Percentiles rank a stretch among this genome's conserved stretches.
Evolutionary conservation across 352 stramenopile species (phyloP).

Genomic region (Globisporangium parvum): DNA sequence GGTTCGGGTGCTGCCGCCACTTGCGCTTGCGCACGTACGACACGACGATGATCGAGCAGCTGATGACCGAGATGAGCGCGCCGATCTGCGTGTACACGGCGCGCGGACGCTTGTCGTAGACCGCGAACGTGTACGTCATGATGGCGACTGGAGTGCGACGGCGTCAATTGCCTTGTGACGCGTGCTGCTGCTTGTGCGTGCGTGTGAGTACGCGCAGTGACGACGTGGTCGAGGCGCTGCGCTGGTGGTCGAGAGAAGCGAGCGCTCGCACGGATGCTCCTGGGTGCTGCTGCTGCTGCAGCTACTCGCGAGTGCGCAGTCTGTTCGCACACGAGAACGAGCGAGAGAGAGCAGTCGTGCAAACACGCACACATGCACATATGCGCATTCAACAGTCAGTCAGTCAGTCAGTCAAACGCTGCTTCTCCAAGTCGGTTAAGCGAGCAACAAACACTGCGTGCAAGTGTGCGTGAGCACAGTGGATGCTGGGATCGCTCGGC

Average conservation of each 20-base stretch:
- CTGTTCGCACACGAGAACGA: neutral
- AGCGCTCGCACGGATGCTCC: too few species aligned
- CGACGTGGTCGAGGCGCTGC: neutral
- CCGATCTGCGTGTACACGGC: constrained; percentile 55
- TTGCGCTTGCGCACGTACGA: constrained; percentile 60
- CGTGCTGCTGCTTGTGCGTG: too few species aligned
- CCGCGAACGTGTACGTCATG: constrained; percentile 16
- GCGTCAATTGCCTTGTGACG: neutral
- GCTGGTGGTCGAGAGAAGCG: too few species aligned
- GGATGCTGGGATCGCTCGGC: too few species aligned
- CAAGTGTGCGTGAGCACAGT: too few species aligned
- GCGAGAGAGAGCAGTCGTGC: neutral
- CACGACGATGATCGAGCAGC: constrained; percentile 66
- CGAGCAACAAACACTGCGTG: too few species aligned
- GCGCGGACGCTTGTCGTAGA: constrained; percentile 25
- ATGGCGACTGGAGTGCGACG: neutral
- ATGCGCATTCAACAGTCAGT: neutral
- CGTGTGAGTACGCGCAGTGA: neutral
- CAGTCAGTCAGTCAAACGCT: neutral
- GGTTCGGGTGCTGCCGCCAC: constrained; percentile 76
- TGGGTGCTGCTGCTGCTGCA: neutral
- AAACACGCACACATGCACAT: neutral
- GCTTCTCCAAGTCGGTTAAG: too few species aligned
- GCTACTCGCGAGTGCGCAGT: neutral
- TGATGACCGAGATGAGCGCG: constrained; percentile 67